Base-by-base conservation (phyloP, 2,329 filamentous ascomycete genomes). In the Pestalotiopsis sp. region DNA sequence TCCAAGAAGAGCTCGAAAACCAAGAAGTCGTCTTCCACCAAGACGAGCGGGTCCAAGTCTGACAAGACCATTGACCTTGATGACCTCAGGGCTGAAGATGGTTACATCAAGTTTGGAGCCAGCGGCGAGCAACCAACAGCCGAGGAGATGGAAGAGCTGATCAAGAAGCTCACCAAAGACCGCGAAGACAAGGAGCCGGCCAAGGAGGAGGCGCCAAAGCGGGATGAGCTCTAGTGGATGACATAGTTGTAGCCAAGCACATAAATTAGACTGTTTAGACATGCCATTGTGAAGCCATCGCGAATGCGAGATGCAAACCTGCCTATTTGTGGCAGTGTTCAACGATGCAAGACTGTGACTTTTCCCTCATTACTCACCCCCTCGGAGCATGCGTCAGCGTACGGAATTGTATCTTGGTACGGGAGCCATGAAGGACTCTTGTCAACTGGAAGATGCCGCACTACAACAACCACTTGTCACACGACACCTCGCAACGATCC, bases 61-160 rank as follows among this genome's bases (percentile, higher is more conserved):
- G 75, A 80, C 55, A 74, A 75, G 72, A 83, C 82, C 7, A 72
- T 83, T 67, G 81, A 86, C 71, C 71, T 82, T 26, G 78, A 79
- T 67, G 81, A 86, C 71, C 71, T 82, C 30, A 78, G 79, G 52
- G 75, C 77, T 48, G 72, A 77, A 60, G 77, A 77, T 20, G 75
- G 74, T 66, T 77, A 76, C 66, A 72, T 81, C 55, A 77, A 78
- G 68, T 71, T 81, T 24, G 80, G 78, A 22, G 75, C 81, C 71
- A 77, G 83, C 69, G 81, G 80, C 39, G 77, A 84, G 72, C 77
- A 80, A 76, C 83, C 80, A 24, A 81, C 78, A 44, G 78, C 81
- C 55, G 83, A 84, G 71, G 79, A 85, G 73, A 83, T 87, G 67
- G 82, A 88, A 73, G 83, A 85, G 73, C 85, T 89, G 73, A 85